Percentiles rank a stretch among this genome's conserved stretches.
These are phyloP conservation scores for Hypseocharis bilobata DNA, from an alignment of 441 rosid genomes.

Conservation along the genomic window DNA sequence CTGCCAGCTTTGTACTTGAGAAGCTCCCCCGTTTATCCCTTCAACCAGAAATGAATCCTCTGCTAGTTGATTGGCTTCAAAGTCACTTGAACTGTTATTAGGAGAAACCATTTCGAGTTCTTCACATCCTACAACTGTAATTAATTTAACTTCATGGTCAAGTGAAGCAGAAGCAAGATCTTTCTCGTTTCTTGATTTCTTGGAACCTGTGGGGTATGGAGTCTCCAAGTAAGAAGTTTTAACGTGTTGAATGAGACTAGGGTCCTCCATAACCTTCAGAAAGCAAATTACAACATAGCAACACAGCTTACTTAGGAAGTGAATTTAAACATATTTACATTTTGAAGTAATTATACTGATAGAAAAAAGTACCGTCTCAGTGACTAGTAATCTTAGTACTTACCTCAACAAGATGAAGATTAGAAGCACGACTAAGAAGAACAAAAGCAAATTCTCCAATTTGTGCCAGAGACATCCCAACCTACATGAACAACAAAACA, in stretches of 20 bases:
- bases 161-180: constrained; percentile 25
- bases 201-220: constrained; percentile 33
- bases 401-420: constrained; percentile 28
- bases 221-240: constrained; percentile 50
- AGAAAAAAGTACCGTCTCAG: constrained; percentile 52
- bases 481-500: constrained; percentile 5
- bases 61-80: constrained; percentile 27
- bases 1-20: constrained; percentile 67
- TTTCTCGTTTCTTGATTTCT: constrained; percentile 26
- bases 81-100: constrained; percentile 37
- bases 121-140: constrained; percentile 32
- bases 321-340: constrained; percentile 2
- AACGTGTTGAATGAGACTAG: constrained; percentile 48
- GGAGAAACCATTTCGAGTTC: constrained; percentile 42
- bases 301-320: constrained; percentile 1
- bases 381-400: constrained; percentile 25
- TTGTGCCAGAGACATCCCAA: constrained; percentile 28
- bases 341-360: background rate
- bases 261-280: constrained; percentile 65
- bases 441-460: constrained; percentile 31
- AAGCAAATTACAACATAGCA: constrained; percentile 9
- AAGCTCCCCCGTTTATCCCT: constrained; percentile 47
- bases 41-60: constrained; percentile 42
- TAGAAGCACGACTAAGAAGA: constrained; percentile 30
- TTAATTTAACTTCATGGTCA: constrained; percentile 31